These are phyloP conservation scores for Starmerella kuoi DNA, from an alignment of 805 yeast species.

Conservation along the genomic window DNA sequence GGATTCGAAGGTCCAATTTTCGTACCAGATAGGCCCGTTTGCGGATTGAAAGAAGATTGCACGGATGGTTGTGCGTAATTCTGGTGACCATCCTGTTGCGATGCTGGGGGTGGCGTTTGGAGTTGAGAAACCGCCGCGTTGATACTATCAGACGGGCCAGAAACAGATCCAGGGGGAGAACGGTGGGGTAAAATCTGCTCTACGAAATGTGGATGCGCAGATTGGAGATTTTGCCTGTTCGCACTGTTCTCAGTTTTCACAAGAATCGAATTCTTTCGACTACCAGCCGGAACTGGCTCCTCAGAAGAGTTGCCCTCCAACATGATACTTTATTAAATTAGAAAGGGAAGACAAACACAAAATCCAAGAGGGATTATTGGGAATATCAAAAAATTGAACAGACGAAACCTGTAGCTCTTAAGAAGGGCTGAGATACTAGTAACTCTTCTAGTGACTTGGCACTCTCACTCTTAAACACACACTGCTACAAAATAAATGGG, in stretches of 20 bases:
- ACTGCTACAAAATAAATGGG: neutral
- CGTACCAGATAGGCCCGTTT: neutral
- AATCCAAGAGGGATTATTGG: neutral
- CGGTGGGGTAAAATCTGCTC: constrained; percentile 18
- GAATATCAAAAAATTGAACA: neutral
- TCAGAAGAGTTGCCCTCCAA: constrained; percentile 1
- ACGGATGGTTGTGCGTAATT: neutral
- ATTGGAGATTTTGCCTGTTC: constrained; percentile 6
- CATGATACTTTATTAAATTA: neutral
- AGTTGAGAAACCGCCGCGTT: neutral
- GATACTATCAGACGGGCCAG: neutral
- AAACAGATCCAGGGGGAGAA: constrained; percentile 4
- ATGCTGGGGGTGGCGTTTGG: neutral
- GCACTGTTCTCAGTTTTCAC: constrained; percentile 18
- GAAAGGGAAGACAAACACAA: neutral
- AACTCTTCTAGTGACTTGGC: neutral
- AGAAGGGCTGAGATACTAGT: neutral
- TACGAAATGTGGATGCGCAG: constrained; percentile 24
- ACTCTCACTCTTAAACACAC: neutral
- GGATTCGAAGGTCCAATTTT: neutral
- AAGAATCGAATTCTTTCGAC: constrained; percentile 22
- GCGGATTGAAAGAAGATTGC: neutral
- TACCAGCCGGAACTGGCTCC: neutral
- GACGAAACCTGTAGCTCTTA: neutral
- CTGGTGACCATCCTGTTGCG: neutral